Evolutionary conservation across 495 filamentous ascomycete genomes (phyloP).

Genomic region (Choiromyces venosus): DNA sequence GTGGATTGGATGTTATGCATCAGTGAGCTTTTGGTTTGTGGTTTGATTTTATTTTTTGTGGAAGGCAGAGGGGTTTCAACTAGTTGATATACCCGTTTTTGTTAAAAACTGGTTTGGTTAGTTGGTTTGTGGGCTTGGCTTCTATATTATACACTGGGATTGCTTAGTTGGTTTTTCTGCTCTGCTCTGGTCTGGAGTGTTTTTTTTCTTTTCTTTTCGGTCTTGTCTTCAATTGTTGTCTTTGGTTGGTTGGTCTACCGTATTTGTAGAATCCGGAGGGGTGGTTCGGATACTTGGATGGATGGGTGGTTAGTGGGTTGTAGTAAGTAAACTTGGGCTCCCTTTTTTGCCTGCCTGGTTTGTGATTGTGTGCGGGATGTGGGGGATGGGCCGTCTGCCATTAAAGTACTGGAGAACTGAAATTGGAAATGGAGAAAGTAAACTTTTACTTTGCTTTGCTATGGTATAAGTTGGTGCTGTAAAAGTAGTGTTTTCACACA

Average conservation of each 20-base stretch:
- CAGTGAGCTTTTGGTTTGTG: slow-evolving; percentile 28
- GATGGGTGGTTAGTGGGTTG: background rate
- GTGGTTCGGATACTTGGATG: background rate
- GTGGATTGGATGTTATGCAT: slow-evolving; percentile 63
- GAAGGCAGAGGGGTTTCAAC: background rate
- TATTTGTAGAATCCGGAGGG: background rate
- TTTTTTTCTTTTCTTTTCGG: no score
- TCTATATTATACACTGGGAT: slow-evolving; percentile 2
- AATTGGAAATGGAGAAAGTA: no score
- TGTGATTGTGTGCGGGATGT: background rate
- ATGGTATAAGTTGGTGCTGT: no score
- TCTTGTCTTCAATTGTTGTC: no score
- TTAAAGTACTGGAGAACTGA: no score
- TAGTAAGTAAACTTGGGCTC: background rate
- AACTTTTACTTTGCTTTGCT: no score
- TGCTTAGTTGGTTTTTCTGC: no score
- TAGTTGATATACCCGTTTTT: slow-evolving; percentile 1
- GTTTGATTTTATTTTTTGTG: slow-evolving; percentile 13
- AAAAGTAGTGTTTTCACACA: no score
- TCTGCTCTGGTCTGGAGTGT: background rate
- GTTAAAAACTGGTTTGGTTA: background rate
- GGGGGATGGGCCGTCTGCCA: no score
- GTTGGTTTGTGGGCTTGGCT: background rate
- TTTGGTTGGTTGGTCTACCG: background rate
- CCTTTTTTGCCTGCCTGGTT: background rate